These are phyloP conservation scores for Botrytis aclada DNA, from an alignment of 2,329 filamentous ascomycete species.

Conservation along the genomic window DNA sequence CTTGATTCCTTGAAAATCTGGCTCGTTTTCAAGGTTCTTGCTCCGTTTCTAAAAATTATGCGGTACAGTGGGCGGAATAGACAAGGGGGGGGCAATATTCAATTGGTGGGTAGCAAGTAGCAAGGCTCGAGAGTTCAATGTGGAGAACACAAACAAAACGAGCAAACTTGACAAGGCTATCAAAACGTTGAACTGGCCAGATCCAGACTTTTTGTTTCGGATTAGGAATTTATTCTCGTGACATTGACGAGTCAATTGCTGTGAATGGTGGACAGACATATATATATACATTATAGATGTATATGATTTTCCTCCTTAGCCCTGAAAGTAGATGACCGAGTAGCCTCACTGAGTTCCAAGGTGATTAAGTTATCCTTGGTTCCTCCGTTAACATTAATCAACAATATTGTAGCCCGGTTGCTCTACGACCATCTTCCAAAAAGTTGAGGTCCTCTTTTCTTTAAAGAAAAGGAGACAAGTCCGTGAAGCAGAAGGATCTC, in stretches of 20 bases:
- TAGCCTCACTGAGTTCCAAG: neutral
- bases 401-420: neutral
- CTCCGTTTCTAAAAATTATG: neutral
- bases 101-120: neutral
- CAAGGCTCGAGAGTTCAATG: neutral
- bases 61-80: neutral
- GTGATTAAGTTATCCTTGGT: neutral
- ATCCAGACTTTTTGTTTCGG: slow-evolving; percentile 4
- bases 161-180: slow-evolving; percentile 19
- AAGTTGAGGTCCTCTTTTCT: neutral
- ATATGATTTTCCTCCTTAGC: neutral
- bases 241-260: neutral
- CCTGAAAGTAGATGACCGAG: slow-evolving; percentile 10
- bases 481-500: neutral
- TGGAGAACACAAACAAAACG: slow-evolving; percentile 3
- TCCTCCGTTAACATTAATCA: neutral
- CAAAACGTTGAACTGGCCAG: neutral
- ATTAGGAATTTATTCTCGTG: neutral
- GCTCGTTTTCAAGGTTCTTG: neutral
- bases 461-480: neutral
- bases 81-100: slow-evolving; percentile 4
- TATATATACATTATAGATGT: neutral
- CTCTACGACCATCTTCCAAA: neutral
- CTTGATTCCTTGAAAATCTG: slow-evolving; percentile 2
- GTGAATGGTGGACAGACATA: neutral